phyloP scores from a whole-genome alignment of 116 monocot genomes.

The Trichopus zeylanicus region DNA sequence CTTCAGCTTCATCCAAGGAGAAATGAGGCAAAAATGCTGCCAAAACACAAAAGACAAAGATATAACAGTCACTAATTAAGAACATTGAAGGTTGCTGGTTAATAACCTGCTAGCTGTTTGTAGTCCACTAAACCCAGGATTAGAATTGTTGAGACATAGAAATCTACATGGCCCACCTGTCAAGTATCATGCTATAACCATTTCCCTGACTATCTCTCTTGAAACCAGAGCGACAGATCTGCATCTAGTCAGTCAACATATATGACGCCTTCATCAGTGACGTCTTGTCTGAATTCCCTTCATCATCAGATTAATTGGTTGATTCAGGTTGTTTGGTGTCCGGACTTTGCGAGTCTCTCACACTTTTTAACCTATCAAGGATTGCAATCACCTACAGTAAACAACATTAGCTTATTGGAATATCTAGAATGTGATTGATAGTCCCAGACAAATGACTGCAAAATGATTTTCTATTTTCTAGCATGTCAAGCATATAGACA shows the following conservation, averaged over 20 bases:
- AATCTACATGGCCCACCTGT: neutral
- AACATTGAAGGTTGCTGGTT: no score
- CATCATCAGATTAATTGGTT: conserved; percentile 22
- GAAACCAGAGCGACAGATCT: neutral
- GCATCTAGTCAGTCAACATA: conserved; percentile 44
- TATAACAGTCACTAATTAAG: no score
- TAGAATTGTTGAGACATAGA: no score
- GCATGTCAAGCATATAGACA: no score
- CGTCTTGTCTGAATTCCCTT: conserved; percentile 35
- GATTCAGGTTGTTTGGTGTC: conserved; percentile 11
- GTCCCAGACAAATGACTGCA: neutral
- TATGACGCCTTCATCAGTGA: conserved; percentile 36
- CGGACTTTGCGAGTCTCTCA: conserved; percentile 18
- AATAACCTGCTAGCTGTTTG: no score
- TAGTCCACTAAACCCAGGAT: no score
- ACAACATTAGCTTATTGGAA: neutral
- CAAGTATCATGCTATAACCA: neutral
- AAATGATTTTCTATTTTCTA: neutral
- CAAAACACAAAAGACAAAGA: no score
- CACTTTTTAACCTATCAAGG: conserved; percentile 51
- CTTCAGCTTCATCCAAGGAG: no score
- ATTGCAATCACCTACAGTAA: conserved; percentile 43
- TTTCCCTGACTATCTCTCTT: neutral
- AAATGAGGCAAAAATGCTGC: no score
- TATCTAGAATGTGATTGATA: neutral